phyloP scores from a whole-genome alignment of 2,329 filamentous ascomycete genomes.

The Calonectria ilicicola region DNA sequence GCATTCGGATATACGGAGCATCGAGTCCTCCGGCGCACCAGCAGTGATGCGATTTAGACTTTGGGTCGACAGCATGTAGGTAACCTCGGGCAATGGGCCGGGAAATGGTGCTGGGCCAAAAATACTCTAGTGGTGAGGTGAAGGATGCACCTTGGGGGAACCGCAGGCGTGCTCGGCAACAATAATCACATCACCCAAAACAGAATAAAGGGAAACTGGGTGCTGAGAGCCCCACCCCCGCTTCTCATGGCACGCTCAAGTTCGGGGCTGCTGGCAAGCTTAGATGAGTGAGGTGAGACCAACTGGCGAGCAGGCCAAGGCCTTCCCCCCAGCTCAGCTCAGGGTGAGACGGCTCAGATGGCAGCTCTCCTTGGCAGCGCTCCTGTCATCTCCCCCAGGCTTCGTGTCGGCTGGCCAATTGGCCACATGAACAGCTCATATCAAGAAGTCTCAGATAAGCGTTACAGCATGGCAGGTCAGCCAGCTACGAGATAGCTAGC shows the following conservation, averaged over 20 bases:
- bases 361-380: neutral
- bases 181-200: neutral
- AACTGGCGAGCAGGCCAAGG: neutral
- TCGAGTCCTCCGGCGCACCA: neutral
- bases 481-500: neutral
- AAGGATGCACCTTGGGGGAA: neutral
- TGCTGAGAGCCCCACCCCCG: neutral
- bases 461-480: slow-evolving; percentile 3
- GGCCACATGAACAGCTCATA: neutral
- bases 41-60: slow-evolving; percentile 1
- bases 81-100: neutral
- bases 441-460: slow-evolving; percentile 10
- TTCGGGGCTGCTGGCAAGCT: neutral
- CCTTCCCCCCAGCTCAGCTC: neutral
- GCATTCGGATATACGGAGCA: slow-evolving; percentile 7
- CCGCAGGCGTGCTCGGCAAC: neutral
- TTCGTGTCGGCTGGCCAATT: slow-evolving; percentile 12
- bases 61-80: neutral
- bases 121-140: neutral
- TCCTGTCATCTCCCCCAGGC: neutral
- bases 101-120: neutral
- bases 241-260: neutral
- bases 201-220: neutral
- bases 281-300: slow-evolving; percentile 14
- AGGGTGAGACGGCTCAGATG: neutral